Evolutionary conservation across 2,329 filamentous ascomycete species (phyloP).

Genomic region (Beauveria brongniartii): DNA sequence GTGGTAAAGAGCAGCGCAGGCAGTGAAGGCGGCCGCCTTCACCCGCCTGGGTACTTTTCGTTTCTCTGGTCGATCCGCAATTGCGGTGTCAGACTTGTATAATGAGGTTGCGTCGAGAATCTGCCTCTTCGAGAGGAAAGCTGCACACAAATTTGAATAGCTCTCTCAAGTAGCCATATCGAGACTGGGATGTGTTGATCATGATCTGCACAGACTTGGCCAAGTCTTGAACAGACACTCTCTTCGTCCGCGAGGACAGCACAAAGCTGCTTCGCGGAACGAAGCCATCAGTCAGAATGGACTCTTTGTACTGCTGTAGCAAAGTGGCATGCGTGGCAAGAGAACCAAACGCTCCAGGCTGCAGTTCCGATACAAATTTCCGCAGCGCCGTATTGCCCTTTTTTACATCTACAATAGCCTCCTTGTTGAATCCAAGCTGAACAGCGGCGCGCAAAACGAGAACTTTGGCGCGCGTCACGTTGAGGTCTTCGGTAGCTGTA

Average conservation of each 20-base stretch:
- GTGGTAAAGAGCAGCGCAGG: neutral
- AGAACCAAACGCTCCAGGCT: slow-evolving; percentile 70
- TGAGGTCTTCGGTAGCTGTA: slow-evolving; percentile 62
- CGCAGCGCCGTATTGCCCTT: slow-evolving; percentile 51
- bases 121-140: slow-evolving; percentile 71
- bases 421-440: slow-evolving; percentile 70
- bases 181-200: slow-evolving; percentile 51
- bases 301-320: slow-evolving; percentile 70
- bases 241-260: slow-evolving; percentile 44
- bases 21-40: neutral
- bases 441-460: slow-evolving; percentile 79
- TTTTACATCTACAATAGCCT: slow-evolving; percentile 36
- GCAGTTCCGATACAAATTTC: slow-evolving; percentile 67
- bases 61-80: neutral
- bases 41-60: neutral
- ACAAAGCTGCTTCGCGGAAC: slow-evolving; percentile 33
- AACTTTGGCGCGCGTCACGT: slow-evolving; percentile 68
- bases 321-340: slow-evolving; percentile 62
- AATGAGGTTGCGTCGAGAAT: slow-evolving; percentile 55
- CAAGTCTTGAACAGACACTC: slow-evolving; percentile 64
- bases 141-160: slow-evolving; percentile 80
- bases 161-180: slow-evolving; percentile 74
- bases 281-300: slow-evolving; percentile 64
- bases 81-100: slow-evolving; percentile 40
- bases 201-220: slow-evolving; percentile 73